Evolutionary conservation across 2,329 filamentous ascomycete species (phyloP).

Genomic region (Fusarium pseudocircinatum): DNA sequence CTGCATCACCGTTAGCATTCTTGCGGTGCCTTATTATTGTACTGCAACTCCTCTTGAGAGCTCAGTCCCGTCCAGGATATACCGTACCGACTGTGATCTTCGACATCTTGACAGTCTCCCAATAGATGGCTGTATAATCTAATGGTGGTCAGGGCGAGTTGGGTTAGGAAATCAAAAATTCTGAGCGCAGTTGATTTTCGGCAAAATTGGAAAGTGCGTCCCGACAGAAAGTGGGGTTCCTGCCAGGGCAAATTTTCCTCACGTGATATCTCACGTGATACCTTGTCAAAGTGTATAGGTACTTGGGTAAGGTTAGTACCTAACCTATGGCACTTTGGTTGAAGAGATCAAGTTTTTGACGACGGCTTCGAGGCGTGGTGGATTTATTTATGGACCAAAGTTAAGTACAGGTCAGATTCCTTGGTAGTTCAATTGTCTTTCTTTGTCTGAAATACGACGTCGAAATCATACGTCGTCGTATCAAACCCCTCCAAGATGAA

Average conservation of each 20-base stretch:
- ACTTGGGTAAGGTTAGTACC: background rate
- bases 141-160: constrained; percentile 70
- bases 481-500: constrained; percentile 30
- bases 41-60: background rate
- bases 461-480: background rate
- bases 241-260: constrained; percentile 49
- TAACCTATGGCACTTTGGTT: constrained; percentile 9
- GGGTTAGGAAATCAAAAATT: constrained; percentile 36
- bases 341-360: constrained; percentile 3
- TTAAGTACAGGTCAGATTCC: background rate
- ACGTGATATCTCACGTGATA: constrained; percentile 48
- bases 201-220: constrained; percentile 24
- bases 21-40: background rate
- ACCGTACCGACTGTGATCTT: constrained; percentile 80
- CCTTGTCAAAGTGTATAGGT: background rate
- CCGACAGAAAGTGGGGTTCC: constrained; percentile 30
- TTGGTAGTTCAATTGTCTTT: background rate
- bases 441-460: background rate
- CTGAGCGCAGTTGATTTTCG: constrained; percentile 28
- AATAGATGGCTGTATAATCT: constrained; percentile 73
- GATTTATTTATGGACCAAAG: background rate
- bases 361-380: constrained; percentile 12
- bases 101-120: constrained; percentile 90
- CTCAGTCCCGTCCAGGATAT: background rate
- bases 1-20: constrained; percentile 56